phyloP scores from a whole-genome alignment of 202 grass and related monocot genomes.

The Eragrostis tef region DNA sequence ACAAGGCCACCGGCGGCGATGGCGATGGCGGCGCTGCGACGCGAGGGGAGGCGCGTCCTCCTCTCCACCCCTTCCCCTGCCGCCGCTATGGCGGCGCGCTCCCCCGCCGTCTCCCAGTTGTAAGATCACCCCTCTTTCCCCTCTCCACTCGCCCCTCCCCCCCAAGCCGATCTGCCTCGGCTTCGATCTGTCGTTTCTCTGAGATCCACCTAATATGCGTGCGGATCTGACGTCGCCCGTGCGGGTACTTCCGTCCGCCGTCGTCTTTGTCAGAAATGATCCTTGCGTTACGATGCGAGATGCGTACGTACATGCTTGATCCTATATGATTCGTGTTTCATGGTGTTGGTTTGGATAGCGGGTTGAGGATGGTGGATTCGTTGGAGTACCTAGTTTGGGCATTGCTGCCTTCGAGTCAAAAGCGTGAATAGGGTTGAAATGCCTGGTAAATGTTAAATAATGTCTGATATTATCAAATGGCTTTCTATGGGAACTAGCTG shows the following conservation, averaged over 20 bases:
- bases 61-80: slow-evolving; percentile 51
- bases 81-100: slow-evolving; percentile 42
- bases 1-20: slow-evolving; percentile 39
- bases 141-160: not conserved
- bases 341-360: not conserved
- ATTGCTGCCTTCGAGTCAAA: not conserved
- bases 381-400: not conserved
- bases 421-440: not conserved
- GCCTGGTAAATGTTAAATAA: slow-evolving; percentile 15
- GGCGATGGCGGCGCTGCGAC: slow-evolving; percentile 74
- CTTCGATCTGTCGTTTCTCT: not conserved
- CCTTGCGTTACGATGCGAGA: not conserved
- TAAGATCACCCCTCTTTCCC: slow-evolving; percentile 46
- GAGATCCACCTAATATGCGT: not conserved
- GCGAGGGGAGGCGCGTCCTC: slow-evolving; percentile 68
- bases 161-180: not conserved
- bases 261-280: not conserved
- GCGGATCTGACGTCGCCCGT: not conserved
- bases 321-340: not conserved
- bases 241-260: not conserved
- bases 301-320: not conserved
- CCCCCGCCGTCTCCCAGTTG: slow-evolving; percentile 45
- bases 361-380: not conserved
- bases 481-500: not conserved
- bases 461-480: not conserved